These are phyloP conservation scores for Trametes meyenii DNA, from an alignment of 768 basidiomycete species.

Conservation along the genomic window DNA sequence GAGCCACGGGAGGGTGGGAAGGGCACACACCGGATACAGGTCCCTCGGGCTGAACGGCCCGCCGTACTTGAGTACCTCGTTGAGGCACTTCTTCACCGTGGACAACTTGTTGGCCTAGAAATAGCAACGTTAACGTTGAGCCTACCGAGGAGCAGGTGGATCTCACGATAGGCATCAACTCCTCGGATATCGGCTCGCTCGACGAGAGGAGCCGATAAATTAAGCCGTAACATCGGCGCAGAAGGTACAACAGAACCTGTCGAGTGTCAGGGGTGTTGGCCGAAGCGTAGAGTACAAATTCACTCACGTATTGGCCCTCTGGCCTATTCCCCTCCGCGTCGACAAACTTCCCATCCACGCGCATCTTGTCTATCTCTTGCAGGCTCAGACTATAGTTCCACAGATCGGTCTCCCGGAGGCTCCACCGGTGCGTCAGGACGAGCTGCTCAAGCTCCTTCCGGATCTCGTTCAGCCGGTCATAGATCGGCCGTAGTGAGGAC, in stretches of 20 bases:
- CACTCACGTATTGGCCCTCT: conserved; percentile 89
- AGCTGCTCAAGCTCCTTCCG: conserved; percentile 88
- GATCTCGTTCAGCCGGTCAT: conserved; percentile 87
- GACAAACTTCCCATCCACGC: conserved; percentile 96
- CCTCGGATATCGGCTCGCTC: conserved; percentile 96
- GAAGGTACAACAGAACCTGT: conserved; percentile 89
- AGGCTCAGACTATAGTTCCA: conserved; percentile 93
- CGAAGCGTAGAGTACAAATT: not conserved
- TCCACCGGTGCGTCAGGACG: conserved; percentile 95
- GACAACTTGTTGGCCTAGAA: conserved; percentile 91
- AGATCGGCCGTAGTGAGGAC: conserved; percentile 85
- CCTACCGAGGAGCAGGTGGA: not conserved
- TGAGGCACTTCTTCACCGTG: conserved; percentile 95
- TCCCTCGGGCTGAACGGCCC: conserved; percentile 92
- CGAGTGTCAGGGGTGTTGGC: no score
- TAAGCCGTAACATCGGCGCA: conserved; percentile 94
- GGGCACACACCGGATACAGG: conserved; percentile 79
- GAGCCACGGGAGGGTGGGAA: not conserved
- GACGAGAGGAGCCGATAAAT: conserved; percentile 93
- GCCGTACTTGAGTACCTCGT: conserved; percentile 94
- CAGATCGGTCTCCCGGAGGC: conserved; percentile 88
- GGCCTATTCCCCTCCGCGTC: conserved; percentile 92
- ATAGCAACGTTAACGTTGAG: not conserved
- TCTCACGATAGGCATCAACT: conserved; percentile 92
- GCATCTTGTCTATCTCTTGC: conserved; percentile 96